phyloP scores from a whole-genome alignment of 139 green algal species.

The Pleodorina starrii region DNA sequence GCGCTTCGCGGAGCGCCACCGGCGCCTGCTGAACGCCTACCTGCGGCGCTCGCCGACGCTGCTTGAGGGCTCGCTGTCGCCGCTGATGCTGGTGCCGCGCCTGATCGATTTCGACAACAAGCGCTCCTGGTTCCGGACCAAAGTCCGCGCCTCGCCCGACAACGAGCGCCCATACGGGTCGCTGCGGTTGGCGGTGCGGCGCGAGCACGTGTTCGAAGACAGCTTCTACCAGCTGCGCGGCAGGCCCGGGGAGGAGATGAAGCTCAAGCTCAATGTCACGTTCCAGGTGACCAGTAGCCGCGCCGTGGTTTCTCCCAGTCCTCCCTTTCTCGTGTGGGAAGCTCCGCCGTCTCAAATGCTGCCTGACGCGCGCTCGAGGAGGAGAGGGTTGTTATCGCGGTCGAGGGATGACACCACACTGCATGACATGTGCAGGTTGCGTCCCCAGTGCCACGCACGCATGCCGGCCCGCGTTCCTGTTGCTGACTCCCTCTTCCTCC shows the following conservation, averaged over 20 bases:
- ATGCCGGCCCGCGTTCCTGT: no score
- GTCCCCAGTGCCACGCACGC: no score
- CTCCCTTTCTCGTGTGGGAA: no score
- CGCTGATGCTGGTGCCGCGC: constrained; percentile 84
- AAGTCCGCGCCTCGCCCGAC: constrained; percentile 58
- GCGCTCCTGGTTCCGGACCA: constrained; percentile 85
- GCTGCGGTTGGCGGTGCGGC: constrained; percentile 86
- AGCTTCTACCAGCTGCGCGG: constrained; percentile 96
- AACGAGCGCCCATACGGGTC: constrained; percentile 72
- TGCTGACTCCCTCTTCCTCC: no score
- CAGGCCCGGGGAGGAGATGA: constrained; percentile 86
- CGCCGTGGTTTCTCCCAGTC: no score
- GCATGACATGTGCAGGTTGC: no score
- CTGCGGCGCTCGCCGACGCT: constrained; percentile 82
- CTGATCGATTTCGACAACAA: constrained; percentile 99
- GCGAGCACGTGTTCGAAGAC: constrained; percentile 96
- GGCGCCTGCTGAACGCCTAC: constrained; percentile 92
- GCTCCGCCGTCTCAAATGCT: no score
- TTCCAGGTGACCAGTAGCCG: constrained; percentile 81
- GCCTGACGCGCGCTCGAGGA: no score
- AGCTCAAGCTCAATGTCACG: constrained; percentile 80
- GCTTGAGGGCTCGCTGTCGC: constrained; percentile 84
- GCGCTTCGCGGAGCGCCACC: constrained; percentile 90
- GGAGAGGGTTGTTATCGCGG: no score
- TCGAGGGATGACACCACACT: no score